Percentiles rank a stretch among this genome's conserved stretches.
Conservation (phyloP, 169 alveolate species). For the Theileria equi region DNA sequence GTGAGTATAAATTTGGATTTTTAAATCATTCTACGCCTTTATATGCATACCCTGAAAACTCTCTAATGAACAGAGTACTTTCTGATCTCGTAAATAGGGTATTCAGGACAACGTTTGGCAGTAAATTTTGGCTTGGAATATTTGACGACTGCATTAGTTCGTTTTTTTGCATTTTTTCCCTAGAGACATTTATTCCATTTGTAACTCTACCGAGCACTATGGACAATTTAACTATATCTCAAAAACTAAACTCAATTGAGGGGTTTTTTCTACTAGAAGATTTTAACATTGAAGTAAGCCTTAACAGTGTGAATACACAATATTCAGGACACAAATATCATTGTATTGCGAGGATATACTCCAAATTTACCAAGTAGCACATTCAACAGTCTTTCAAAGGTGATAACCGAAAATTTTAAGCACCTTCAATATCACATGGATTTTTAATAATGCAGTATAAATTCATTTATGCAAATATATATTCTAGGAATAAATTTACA, state of each 20-base stretch:
- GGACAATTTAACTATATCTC: constrained; percentile 25
- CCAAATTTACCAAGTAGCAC: neutral
- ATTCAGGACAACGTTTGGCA: neutral
- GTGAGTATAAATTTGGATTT: constrained; percentile 28
- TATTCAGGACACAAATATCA: neutral
- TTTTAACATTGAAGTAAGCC: neutral
- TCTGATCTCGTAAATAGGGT: neutral
- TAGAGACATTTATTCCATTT: constrained; percentile 24
- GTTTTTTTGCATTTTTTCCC: constrained; percentile 29
- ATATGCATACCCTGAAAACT: neutral
- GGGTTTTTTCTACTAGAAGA: constrained; percentile 48
- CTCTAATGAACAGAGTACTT: neutral
- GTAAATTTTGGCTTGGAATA: constrained; percentile 33
- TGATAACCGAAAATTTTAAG: constrained; percentile 3
- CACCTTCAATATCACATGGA: constrained; percentile 5
- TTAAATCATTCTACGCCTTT: constrained; percentile 38
- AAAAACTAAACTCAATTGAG: constrained; percentile 18
- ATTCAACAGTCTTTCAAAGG: neutral
- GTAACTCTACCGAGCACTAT: neutral
- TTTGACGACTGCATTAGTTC: constrained; percentile 46
- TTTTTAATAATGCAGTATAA: neutral
- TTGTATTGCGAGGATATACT: neutral
- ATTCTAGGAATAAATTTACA: constrained; percentile 1
- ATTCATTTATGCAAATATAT: constrained; percentile 21
- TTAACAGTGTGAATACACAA: neutral